Percentiles rank a stretch among this genome's conserved stretches.
phyloP scores from a whole-genome alignment of 2,329 filamentous ascomycete genomes.

The Nemania sp. region DNA sequence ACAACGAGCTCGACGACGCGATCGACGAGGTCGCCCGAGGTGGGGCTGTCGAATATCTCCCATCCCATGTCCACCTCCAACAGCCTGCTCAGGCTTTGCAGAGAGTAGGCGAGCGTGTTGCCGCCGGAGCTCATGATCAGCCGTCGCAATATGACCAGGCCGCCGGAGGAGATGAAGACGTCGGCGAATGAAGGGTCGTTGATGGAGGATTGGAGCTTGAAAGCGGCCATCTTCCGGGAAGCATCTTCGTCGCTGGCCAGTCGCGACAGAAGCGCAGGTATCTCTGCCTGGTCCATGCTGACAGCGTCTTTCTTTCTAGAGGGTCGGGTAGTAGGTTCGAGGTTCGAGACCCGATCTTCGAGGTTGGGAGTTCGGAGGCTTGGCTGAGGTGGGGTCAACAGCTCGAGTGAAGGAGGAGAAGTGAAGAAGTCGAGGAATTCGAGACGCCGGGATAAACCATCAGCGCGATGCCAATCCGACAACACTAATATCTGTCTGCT shows the following conservation, averaged over 20 bases:
- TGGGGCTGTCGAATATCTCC: conserved; percentile 75
- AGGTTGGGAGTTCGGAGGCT: background rate
- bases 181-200: conserved; percentile 96
- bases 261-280: conserved; percentile 66
- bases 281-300: conserved; percentile 68
- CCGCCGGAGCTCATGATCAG: conserved; percentile 84
- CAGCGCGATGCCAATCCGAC: background rate
- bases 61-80: conserved; percentile 98
- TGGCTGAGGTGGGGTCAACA: background rate
- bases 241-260: conserved; percentile 79
- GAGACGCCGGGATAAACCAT: background rate
- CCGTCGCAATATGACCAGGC: conserved; percentile 77
- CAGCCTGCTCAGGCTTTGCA: conserved; percentile 84
- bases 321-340: background rate
- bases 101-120: conserved; percentile 93
- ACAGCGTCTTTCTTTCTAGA: conserved; percentile 13
- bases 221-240: conserved; percentile 96
- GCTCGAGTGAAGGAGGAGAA: background rate
- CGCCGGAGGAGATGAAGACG: conserved; percentile 89
- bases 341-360: background rate
- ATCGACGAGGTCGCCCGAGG: conserved; percentile 69
- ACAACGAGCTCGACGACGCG: conserved; percentile 90
- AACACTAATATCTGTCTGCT: background rate
- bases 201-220: conserved; percentile 94
- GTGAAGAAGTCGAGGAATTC: background rate